phyloP scores from a whole-genome alignment of 306 rosid genomes.

The Vigna angularis region DNA sequence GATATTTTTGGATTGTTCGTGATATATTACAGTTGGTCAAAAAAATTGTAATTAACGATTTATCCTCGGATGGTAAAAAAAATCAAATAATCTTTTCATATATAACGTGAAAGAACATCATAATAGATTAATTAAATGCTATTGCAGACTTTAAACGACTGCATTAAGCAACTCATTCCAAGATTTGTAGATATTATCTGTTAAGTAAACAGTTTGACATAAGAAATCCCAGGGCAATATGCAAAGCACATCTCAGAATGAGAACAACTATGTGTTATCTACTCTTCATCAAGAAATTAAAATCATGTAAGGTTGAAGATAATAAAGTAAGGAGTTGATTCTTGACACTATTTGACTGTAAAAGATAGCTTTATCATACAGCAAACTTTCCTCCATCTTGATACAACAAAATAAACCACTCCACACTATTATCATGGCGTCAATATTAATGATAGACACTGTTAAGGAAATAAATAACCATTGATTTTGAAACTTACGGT shows the following conservation, averaged over 20 bases:
- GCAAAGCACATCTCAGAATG: not conserved
- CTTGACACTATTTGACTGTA: not conserved
- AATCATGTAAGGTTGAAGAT: not conserved
- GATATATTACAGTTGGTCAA: not conserved
- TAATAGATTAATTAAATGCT: not conserved
- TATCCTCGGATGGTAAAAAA: not conserved
- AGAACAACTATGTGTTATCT: not conserved
- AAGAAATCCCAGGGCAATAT: not conserved
- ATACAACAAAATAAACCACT: not conserved
- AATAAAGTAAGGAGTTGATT: not conserved
- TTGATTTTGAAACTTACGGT: not conserved
- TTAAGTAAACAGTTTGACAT: too few relatives aligned
- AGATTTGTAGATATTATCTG: not conserved
- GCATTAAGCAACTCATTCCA: not conserved
- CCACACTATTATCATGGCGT: not conserved
- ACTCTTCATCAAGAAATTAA: not conserved
- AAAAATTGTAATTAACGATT: not conserved
- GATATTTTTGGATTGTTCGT: not conserved
- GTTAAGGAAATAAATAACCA: not conserved
- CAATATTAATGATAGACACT: not conserved
- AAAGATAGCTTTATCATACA: slow-evolving; percentile 27
- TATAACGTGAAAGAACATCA: not conserved
- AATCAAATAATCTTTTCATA: not conserved
- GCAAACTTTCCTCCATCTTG: not conserved
- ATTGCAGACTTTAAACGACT: not conserved